phyloP scores from a whole-genome alignment of 1,139 yeast genomes.

The Saccharomyces hybrid region DNA sequence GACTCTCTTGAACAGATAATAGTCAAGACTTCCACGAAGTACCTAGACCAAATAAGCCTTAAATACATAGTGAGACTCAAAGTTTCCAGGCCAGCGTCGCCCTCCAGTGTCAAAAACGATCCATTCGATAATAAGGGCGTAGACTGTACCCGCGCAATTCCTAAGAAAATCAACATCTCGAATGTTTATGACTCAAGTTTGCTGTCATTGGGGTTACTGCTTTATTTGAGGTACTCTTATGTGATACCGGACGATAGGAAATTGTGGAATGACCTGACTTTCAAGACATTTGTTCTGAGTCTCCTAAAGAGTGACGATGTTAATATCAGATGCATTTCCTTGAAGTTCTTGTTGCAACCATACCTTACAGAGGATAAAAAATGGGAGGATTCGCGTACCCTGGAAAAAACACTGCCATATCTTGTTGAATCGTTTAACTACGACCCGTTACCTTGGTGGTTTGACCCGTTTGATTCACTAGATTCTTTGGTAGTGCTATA shows the following conservation, averaged over 20 bases:
- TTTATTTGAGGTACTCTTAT: slow-evolving; percentile 5
- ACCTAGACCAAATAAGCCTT: slow-evolving; percentile 15
- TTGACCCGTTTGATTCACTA: slow-evolving; percentile 25
- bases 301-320: slow-evolving; percentile 20
- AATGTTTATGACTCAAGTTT: slow-evolving; percentile 16
- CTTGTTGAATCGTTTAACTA: slow-evolving; percentile 23
- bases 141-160: slow-evolving; percentile 13
- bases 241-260: background rate
- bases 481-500: slow-evolving; percentile 16
- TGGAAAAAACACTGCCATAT: slow-evolving; percentile 22
- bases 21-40: slow-evolving; percentile 12
- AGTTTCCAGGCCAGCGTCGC: slow-evolving; percentile 3
- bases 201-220: slow-evolving; percentile 15
- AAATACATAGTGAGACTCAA: slow-evolving; percentile 16
- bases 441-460: slow-evolving; percentile 27
- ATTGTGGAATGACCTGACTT: slow-evolving; percentile 15
- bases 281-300: slow-evolving; percentile 18
- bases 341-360: slow-evolving; percentile 19
- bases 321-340: slow-evolving; percentile 19
- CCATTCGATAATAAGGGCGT: slow-evolving; percentile 17
- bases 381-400: slow-evolving; percentile 14
- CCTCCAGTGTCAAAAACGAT: slow-evolving; percentile 10
- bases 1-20: slow-evolving; percentile 12
- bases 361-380: slow-evolving; percentile 10
- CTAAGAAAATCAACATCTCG: slow-evolving; percentile 19